Conservation (phyloP, 192 early-diverging fungal species). For the Podila minutissima region DNA sequence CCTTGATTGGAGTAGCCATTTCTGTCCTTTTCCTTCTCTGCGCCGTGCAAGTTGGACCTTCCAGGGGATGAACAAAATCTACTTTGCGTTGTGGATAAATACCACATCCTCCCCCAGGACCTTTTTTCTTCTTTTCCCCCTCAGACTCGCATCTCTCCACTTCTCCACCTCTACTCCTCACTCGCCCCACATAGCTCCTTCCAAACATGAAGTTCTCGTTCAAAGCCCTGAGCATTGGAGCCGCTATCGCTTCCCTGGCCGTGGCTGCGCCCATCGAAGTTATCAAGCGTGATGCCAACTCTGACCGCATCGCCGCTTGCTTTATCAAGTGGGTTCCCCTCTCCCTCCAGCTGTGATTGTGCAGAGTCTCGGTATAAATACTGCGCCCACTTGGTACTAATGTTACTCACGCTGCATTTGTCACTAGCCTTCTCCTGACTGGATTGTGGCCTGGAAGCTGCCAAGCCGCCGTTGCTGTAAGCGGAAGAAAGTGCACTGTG, state of each 20-base stretch:
- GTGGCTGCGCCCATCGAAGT: conserved; percentile 31
- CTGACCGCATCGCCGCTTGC: conserved; percentile 30
- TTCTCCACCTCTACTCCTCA: neutral
- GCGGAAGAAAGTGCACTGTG: neutral
- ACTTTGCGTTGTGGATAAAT: no score
- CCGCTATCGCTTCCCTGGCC: conserved; percentile 11
- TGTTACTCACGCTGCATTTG: neutral
- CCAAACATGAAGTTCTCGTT: conserved; percentile 46
- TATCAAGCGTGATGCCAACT: conserved; percentile 30
- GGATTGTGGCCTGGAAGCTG: conserved; percentile 40
- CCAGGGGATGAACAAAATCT: no score
- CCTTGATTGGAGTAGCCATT: no score
- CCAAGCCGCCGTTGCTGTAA: conserved; percentile 36
- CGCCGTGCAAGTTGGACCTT: no score
- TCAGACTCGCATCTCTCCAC: conserved; percentile 10
- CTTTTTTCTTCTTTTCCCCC: neutral
- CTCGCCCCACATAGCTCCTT: conserved; percentile 1
- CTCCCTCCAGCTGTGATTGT: no score
- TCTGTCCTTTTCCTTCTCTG: no score
- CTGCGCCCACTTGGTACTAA: neutral
- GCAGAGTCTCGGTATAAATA: neutral
- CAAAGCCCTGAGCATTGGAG: conserved; percentile 30
- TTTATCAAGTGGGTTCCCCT: conserved; percentile 26
- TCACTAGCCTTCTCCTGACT: conserved; percentile 31
- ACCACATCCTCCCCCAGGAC: no score